Evolutionary conservation across 495 filamentous ascomycete genomes (phyloP).

Genomic region (Podospora conica): DNA sequence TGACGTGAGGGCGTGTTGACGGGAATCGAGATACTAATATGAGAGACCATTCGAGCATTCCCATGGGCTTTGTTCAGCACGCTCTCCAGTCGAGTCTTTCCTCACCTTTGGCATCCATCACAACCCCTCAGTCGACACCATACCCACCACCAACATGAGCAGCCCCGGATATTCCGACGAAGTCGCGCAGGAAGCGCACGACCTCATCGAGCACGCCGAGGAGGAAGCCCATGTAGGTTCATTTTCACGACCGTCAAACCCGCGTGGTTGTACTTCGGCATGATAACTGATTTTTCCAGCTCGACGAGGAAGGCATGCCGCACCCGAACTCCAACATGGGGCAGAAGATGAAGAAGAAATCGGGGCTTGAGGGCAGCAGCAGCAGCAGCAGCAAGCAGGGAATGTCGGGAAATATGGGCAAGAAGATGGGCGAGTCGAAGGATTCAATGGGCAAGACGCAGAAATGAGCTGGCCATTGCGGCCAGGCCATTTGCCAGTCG

Average conservation of each 20-base stretch:
- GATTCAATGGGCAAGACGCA: slow-evolving; percentile 21
- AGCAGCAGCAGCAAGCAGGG: slow-evolving; percentile 1
- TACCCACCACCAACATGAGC: neutral
- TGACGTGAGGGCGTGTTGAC: neutral
- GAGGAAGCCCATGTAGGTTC: slow-evolving; percentile 25
- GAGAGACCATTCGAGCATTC: neutral
- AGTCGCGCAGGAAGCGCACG: slow-evolving; percentile 23
- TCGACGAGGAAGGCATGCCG: slow-evolving; percentile 15
- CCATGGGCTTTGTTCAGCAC: neutral
- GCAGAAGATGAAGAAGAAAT: slow-evolving; percentile 9
- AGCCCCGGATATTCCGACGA: slow-evolving; percentile 26
- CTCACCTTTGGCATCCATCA: neutral
- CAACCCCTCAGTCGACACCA: neutral
- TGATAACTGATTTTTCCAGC: neutral
- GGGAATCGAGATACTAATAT: neutral
- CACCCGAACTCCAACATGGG: slow-evolving; percentile 1
- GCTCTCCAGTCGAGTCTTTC: neutral
- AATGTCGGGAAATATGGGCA: slow-evolving; percentile 13
- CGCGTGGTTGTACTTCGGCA: neutral
- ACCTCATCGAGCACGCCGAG: slow-evolving; percentile 27
- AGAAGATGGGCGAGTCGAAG: slow-evolving; percentile 22
- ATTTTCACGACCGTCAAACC: neutral
- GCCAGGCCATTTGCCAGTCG: neutral
- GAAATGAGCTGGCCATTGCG: neutral
- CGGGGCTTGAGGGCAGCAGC: slow-evolving; percentile 9